phyloP scores from a whole-genome alignment of 257 asterid species.

The Handroanthus guayacan region DNA sequence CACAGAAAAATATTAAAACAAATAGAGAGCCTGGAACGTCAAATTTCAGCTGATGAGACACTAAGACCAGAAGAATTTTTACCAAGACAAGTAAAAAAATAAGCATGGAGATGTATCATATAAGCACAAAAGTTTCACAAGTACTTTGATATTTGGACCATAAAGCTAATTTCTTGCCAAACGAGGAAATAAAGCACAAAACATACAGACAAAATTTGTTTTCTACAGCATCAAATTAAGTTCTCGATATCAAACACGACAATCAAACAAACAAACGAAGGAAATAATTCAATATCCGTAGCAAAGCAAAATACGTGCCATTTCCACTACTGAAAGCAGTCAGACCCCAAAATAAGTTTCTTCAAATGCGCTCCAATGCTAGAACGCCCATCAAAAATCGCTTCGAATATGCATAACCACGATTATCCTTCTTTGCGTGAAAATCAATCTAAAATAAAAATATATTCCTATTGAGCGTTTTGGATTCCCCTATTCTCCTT shows the following conservation, averaged over 20 bases:
- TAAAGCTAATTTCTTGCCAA: not conserved
- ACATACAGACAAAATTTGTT: too few species aligned
- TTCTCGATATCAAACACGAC: too few species aligned
- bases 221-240: too few species aligned
- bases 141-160: not conserved
- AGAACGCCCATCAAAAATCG: slow-evolving; percentile 35
- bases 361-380: slow-evolving; percentile 38
- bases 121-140: not conserved
- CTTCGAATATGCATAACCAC: slow-evolving; percentile 17
- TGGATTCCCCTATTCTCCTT: not conserved
- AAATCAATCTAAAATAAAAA: slow-evolving; percentile 18
- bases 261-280: not conserved
- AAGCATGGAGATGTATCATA: not conserved
- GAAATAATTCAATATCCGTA: too few species aligned
- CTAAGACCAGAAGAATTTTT: not conserved
- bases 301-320: slow-evolving; percentile 34
- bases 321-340: slow-evolving; percentile 42
- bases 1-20: not conserved
- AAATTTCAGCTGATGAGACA: slow-evolving; percentile 23
- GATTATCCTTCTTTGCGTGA: slow-evolving; percentile 6
- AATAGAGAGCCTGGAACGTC: not conserved
- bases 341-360: slow-evolving; percentile 39
- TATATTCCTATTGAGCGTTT: not conserved
- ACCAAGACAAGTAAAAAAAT: not conserved
- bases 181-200: too few species aligned